Evolutionary conservation across 345 rosid genomes (phyloP), one percentile per base, ranked within the genome.

Genomic region (Pistacia integerrima): DNA sequence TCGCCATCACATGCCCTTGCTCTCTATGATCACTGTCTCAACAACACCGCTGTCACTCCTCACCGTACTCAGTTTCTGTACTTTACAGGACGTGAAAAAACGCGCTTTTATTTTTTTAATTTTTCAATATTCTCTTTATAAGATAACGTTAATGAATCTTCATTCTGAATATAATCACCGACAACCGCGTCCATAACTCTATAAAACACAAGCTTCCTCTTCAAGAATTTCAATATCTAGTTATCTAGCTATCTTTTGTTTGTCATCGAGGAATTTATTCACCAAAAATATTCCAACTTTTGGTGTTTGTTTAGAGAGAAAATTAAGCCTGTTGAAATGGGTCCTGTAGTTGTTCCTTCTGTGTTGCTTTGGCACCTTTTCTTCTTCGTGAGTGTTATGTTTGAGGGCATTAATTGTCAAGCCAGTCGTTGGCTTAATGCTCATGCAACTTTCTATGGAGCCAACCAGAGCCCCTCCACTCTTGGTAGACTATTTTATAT

Each of bases 401-500:
- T 63, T 4, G 67, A 60, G 57, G 84, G 60, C 49, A 75, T 61
- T 66, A 48, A 73, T 38, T 73, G 83, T 65, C 80, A 68, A 28
- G 73, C 8, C 18, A 57, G 22, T 46, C 80, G 83, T 73, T 90
- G 93, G 93, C 28, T 87, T 78, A 72, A 70, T 72, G 93, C 92
- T 49, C 93, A 89, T 79, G 93, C 94, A 58, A 90, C 97, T 62
- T 92, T 70, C 82, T 88, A 92, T 82, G 97, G 93, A 60, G 93
- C 90, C 77, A 80, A 92, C 74, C 93, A 89, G 67, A 89, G 83
- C 61, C 97, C 94, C 64, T 80, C 85, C 80, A 84, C 93, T 70
- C 92, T 92, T 41, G 97, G 97, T 25, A 25, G 25, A 25, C 25
- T 25, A 25, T 25, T 25, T 25, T 25, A 25, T 0, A 25, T 25